A percentile compares a stretch with the other conserved stretches of the same genome.
Evolutionary conservation across 192 early-diverging fungal species (phyloP).

Genomic region (Chytriomyces sp.): DNA sequence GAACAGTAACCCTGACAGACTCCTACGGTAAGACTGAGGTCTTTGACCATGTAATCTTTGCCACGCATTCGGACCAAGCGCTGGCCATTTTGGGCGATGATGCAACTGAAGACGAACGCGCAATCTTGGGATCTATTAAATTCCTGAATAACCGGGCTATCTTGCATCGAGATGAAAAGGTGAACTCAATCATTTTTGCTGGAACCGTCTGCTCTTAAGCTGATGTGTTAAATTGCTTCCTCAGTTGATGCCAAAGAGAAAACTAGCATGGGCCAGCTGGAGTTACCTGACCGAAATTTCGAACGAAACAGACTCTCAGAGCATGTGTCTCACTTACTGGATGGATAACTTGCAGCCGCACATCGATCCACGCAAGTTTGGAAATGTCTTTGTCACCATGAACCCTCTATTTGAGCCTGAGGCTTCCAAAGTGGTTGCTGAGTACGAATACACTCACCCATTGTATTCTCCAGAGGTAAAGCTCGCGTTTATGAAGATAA

Average conservation of each 20-base stretch:
- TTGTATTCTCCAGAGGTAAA: slow-evolving; percentile 43
- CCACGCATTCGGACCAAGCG: slow-evolving; percentile 66
- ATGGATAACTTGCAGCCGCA: slow-evolving; percentile 68
- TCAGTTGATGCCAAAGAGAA: slow-evolving; percentile 61
- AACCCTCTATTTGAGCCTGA: slow-evolving; percentile 63
- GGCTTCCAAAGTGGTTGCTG: slow-evolving; percentile 42
- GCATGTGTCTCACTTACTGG: slow-evolving; percentile 64
- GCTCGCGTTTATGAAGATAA: not conserved
- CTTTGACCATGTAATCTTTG: slow-evolving; percentile 67
- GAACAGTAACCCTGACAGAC: slow-evolving; percentile 41
- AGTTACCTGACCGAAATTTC: slow-evolving; percentile 58
- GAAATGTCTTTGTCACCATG: slow-evolving; percentile 63
- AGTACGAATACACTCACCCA: slow-evolving; percentile 61
- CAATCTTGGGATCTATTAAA: slow-evolving; percentile 53
- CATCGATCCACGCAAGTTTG: slow-evolving; percentile 48
- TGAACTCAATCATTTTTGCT: slow-evolving; percentile 10
- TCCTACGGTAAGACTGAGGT: slow-evolving; percentile 38
- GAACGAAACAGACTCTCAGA: slow-evolving; percentile 36
- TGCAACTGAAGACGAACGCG: slow-evolving; percentile 55
- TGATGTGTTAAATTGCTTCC: not conserved
- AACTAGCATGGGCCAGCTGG: slow-evolving; percentile 59
- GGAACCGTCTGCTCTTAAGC: not conserved
- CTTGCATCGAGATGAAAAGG: slow-evolving; percentile 59
- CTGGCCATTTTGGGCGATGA: slow-evolving; percentile 58
- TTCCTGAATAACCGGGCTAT: slow-evolving; percentile 58